phyloP scores from a whole-genome alignment of 2,329 filamentous ascomycete species.

The Bipolaris gigantea region DNA sequence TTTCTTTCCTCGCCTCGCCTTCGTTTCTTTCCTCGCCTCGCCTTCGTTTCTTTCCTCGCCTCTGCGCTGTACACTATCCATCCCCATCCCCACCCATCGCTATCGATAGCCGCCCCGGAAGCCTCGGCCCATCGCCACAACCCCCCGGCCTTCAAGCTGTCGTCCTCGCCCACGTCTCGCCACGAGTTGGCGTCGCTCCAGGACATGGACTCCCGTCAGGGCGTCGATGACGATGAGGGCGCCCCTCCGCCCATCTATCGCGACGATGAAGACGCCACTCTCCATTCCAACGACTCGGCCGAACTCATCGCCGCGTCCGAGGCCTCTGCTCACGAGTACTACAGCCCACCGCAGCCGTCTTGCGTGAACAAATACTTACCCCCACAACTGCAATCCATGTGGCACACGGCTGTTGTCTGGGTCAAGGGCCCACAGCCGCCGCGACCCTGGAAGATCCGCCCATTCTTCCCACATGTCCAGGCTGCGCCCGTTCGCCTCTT shows the following conservation, averaged over 20 bases:
- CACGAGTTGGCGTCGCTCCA: slow-evolving; percentile 36
- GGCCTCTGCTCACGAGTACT: slow-evolving; percentile 36
- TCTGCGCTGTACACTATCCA: not conserved
- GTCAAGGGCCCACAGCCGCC: slow-evolving; percentile 54
- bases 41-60: not conserved
- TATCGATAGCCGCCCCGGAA: slow-evolving; percentile 21
- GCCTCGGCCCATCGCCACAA: slow-evolving; percentile 13
- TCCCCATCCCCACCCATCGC: slow-evolving; percentile 2
- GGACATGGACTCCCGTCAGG: slow-evolving; percentile 29
- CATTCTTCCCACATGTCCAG: slow-evolving; percentile 67
- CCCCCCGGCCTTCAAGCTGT: slow-evolving; percentile 24
- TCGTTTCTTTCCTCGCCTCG: not conserved
- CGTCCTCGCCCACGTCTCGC: slow-evolving; percentile 33
- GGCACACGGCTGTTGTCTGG: slow-evolving; percentile 48
- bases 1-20: too few relatives aligned
- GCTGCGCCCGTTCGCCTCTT: slow-evolving; percentile 66
- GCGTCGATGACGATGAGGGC: slow-evolving; percentile 30
- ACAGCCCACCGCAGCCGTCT: slow-evolving; percentile 23
- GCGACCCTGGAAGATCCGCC: slow-evolving; percentile 52
- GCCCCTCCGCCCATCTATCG: slow-evolving; percentile 35
- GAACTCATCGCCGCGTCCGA: slow-evolving; percentile 35
- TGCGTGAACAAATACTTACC: slow-evolving; percentile 39
- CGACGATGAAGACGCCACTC: slow-evolving; percentile 29
- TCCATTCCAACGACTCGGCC: slow-evolving; percentile 31
- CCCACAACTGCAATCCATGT: slow-evolving; percentile 58